phyloP scores from a whole-genome alignment of 2,329 filamentous ascomycete species.

The Cadophora sp. region DNA sequence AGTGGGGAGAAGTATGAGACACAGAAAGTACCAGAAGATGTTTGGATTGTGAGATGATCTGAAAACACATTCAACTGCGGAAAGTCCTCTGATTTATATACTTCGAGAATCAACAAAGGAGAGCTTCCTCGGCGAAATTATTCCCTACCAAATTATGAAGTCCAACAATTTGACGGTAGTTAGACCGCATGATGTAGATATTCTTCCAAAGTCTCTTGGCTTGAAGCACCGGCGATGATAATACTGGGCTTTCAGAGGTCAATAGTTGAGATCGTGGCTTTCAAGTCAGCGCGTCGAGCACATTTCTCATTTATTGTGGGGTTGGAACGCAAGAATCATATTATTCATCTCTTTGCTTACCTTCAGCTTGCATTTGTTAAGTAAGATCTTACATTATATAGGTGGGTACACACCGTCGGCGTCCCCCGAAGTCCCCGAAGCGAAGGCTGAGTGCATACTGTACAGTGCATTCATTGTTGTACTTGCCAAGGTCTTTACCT shows the following conservation, averaged over 20 bases:
- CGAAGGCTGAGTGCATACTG: background rate
- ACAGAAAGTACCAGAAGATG: no score
- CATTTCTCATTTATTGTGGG: background rate
- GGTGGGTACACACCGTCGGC: background rate
- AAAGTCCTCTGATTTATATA: background rate
- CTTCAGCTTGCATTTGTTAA: background rate
- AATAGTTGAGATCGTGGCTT: background rate
- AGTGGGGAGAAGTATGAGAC: no score
- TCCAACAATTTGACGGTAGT: background rate
- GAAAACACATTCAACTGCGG: background rate
- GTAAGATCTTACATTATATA: background rate
- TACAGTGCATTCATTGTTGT: no score
- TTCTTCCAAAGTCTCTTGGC: background rate
- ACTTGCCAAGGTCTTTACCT: no score
- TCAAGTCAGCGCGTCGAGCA: constrained; percentile 2
- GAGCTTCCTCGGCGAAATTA: background rate
- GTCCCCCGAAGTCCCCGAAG: constrained; percentile 1
- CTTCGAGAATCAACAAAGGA: background rate
- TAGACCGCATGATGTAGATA: background rate
- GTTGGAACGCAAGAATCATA: background rate
- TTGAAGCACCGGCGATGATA: background rate
- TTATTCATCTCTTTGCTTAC: background rate
- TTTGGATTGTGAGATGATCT: background rate
- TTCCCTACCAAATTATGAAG: background rate
- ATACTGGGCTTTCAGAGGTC: background rate